phyloP scores from a whole-genome alignment of 495 filamentous ascomycete genomes.

The Aspergillus mulundensis region DNA sequence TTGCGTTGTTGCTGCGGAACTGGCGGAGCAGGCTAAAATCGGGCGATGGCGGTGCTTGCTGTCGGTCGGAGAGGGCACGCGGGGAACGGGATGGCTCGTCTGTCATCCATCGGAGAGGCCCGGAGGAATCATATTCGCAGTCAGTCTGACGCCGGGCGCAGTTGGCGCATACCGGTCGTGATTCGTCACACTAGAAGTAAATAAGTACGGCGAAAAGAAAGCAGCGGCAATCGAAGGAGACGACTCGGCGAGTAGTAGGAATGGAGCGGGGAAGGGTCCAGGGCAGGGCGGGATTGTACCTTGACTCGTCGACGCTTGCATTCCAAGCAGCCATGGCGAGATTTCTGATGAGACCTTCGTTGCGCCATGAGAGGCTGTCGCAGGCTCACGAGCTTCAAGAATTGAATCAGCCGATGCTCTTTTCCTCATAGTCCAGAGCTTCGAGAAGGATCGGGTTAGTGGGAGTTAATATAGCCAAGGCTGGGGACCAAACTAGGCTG shows the following conservation, averaged over 20 bases:
- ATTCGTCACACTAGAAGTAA: conserved; percentile 34
- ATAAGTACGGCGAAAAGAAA: neutral
- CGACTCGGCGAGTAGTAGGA: neutral
- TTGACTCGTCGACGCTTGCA: conserved; percentile 36
- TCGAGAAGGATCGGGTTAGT: conserved; percentile 11
- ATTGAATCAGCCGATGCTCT: neutral
- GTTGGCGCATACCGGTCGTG: conserved; percentile 35
- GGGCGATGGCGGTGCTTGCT: conserved; percentile 22
- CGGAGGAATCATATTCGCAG: conserved; percentile 38
- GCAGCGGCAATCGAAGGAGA: neutral
- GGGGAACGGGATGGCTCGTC: conserved; percentile 23
- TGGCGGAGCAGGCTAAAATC: conserved; percentile 25
- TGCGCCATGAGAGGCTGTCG: conserved; percentile 18
- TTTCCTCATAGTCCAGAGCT: conserved; percentile 8
- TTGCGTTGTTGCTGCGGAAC: conserved; percentile 12
- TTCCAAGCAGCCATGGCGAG: conserved; percentile 25
- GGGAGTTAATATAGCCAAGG: conserved; percentile 14
- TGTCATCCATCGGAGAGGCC: conserved; percentile 37
- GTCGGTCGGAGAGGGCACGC: conserved; percentile 16
- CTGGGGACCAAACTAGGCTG: conserved; percentile 9
- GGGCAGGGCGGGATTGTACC: conserved; percentile 19
- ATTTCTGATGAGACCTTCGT: conserved; percentile 28
- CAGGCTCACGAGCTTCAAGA: neutral
- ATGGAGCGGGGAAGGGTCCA: neutral
- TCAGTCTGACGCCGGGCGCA: conserved; percentile 36